Percentiles rank a stretch among this genome's conserved stretches.
These are phyloP conservation scores for Stygiomarasmius scandens DNA, from an alignment of 1,284 basidiomycete species.

Conservation along the genomic window DNA sequence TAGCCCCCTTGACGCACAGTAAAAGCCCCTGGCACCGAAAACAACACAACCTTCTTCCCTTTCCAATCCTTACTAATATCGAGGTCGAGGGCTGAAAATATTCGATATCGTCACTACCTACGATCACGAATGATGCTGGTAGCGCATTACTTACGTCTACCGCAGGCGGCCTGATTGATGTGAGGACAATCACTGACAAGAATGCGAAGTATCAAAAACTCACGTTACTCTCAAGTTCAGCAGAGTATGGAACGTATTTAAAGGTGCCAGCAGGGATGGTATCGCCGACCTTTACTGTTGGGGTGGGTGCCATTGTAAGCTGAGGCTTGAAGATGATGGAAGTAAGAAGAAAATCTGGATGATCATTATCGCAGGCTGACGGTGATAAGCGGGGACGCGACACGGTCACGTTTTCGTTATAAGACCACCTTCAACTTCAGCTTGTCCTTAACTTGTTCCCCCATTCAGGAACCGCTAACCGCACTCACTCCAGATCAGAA, in stretches of 20 bases:
- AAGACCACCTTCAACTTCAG: no score
- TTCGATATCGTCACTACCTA: constrained; percentile 3
- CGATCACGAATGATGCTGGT: neutral
- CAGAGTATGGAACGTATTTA: constrained; percentile 63
- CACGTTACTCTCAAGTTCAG: constrained; percentile 66
- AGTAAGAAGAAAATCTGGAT: no score
- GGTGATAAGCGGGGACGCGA: no score
- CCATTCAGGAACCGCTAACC: no score
- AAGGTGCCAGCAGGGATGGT: constrained; percentile 66
- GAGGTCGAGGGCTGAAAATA: constrained; percentile 47
- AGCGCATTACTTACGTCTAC: constrained; percentile 49
- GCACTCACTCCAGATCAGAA: no score
- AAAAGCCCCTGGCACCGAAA: constrained; percentile 81
- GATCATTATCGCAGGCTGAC: no score
- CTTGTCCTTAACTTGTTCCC: no score
- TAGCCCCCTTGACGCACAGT: constrained; percentile 50
- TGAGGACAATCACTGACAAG: no score
- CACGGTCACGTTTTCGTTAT: no score
- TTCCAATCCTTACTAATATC: constrained; percentile 68
- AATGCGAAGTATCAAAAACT: constrained; percentile 25
- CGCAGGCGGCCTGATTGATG: constrained; percentile 61
- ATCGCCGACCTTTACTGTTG: constrained; percentile 56
- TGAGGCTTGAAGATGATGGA: neutral
- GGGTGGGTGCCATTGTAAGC: constrained; percentile 11
- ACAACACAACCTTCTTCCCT: constrained; percentile 82